Evolutionary conservation across 805 yeast genomes (phyloP), one percentile per base, ranked within the genome.

Genomic region (Cyberlindnera sargentensis): DNA sequence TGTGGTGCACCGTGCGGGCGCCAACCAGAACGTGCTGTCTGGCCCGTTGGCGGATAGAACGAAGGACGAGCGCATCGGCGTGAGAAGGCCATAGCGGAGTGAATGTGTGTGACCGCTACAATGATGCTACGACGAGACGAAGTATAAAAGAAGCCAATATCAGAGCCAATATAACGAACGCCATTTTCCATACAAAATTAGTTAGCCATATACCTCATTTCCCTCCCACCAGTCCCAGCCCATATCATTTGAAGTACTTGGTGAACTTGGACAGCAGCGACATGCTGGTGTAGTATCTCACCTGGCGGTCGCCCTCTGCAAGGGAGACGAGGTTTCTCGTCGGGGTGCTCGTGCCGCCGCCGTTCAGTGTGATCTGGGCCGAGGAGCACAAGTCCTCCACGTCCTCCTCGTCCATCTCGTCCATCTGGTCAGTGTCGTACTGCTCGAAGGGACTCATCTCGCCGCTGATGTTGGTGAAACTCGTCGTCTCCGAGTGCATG

Each of bases 241-340:
- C 20, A 15, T 15, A 15, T 15, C 20, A 55, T 33, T 55, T 56
- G 47, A 56, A 55, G 42, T 47, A 52, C 38, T 47, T 49, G 3
- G 58, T 55, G 43, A 56, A 53, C 36, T 50, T 51, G n/a, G 48
- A 46, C 29, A 56, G 40, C 11, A 56, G 27, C 4, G 59, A 55
- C 59, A 55, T 53, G 11, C 57, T 50, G 11, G 52, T 44, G 39
- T 47, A 52, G 27, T 56, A 56, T 20, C 54, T 42, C 20, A 46
- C 44, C 39, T 52, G 53, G n/a, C 58, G 36, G 28, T 43, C 47
- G 4, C 53, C 56, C 38, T 52, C 53, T 31, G 46, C 51, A 29
- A 48, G 39, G 34, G 41, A 47, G 20, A 47, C 50, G 8, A 52
- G 24, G 28, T 36, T 47, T 9, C 23, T 29, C 11, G 41, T 24